Conservation (phyloP, 2,329 filamentous ascomycete genomes). For the Nectriaceae sp. region DNA sequence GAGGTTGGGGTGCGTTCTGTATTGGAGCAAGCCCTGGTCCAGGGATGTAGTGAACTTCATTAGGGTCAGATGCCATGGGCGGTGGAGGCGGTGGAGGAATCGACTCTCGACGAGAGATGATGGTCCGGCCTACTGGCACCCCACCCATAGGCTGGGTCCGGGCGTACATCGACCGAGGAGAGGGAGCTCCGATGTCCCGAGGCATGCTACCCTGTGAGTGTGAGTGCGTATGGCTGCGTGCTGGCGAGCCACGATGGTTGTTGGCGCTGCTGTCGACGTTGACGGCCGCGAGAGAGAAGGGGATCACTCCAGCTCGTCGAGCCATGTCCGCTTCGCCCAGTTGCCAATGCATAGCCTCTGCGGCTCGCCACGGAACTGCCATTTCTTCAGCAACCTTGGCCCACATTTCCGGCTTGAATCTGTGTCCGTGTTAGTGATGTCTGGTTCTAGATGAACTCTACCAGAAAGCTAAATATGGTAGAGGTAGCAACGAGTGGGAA, state of each 20-base stretch:
- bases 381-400: slow-evolving; percentile 93
- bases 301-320: slow-evolving; percentile 82
- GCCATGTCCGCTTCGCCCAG: slow-evolving; percentile 94
- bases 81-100: slow-evolving; percentile 32
- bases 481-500: background rate
- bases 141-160: slow-evolving; percentile 36
- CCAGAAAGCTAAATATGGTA: background rate
- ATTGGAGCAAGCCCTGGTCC: slow-evolving; percentile 55
- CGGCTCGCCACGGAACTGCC: slow-evolving; percentile 91
- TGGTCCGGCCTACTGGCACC: slow-evolving; percentile 37
- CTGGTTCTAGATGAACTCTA: background rate
- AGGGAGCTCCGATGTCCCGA: slow-evolving; percentile 44
- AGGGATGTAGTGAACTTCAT: slow-evolving; percentile 34
- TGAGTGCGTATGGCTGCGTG: slow-evolving; percentile 42
- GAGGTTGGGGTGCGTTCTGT: slow-evolving; percentile 43
- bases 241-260: slow-evolving; percentile 40
- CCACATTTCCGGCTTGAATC: slow-evolving; percentile 99
- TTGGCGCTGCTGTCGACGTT: slow-evolving; percentile 49
- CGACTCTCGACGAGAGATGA: slow-evolving; percentile 45
- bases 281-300: slow-evolving; percentile 71
- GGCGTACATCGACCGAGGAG: slow-evolving; percentile 43
- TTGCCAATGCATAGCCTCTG: slow-evolving; percentile 98
- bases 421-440: slow-evolving; percentile 40
- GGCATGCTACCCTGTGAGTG: slow-evolving; percentile 49
- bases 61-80: slow-evolving; percentile 32